A percentile compares a stretch with the other conserved stretches of the same genome.
phyloP scores from a whole-genome alignment of 202 grass and related monocot species.

The Eragrostis tef region DNA sequence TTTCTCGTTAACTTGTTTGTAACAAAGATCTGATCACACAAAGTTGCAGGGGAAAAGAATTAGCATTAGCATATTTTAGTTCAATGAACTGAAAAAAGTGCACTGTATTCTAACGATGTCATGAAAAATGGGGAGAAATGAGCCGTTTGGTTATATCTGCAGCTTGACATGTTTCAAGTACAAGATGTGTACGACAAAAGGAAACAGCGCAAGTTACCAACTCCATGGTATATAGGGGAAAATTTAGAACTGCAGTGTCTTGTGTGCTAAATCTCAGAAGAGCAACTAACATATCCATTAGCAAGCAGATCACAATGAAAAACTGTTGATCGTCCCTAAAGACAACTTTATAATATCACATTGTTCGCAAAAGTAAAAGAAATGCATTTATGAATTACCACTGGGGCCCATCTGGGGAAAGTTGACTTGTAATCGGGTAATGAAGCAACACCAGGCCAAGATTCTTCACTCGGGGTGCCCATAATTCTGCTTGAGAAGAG shows the following conservation, averaged over 20 bases:
- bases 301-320: background rate
- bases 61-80: too few relatives aligned
- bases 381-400: slow-evolving; percentile 46
- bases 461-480: slow-evolving; percentile 78
- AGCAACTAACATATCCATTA: background rate
- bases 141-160: too few relatives aligned
- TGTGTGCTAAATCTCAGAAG: background rate
- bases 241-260: slow-evolving; percentile 18
- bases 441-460: slow-evolving; percentile 72
- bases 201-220: too few relatives aligned
- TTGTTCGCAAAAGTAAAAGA: slow-evolving; percentile 24
- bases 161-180: too few relatives aligned
- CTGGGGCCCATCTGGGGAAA: slow-evolving; percentile 71
- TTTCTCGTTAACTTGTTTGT: too few relatives aligned
- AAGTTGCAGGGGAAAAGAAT: too few relatives aligned
- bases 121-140: too few relatives aligned
- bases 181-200: too few relatives aligned
- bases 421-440: slow-evolving; percentile 78
- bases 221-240: too few relatives aligned
- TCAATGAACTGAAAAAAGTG: too few relatives aligned
- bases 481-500: slow-evolving; percentile 53
- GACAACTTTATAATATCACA: background rate
- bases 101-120: too few relatives aligned
- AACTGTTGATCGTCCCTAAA: background rate
- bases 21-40: too few relatives aligned